A percentile compares a stretch with the other conserved stretches of the same genome.
Evolutionary conservation across 2,329 filamentous ascomycete genomes (phyloP).

Genomic region (Apiospora saccharicola): DNA sequence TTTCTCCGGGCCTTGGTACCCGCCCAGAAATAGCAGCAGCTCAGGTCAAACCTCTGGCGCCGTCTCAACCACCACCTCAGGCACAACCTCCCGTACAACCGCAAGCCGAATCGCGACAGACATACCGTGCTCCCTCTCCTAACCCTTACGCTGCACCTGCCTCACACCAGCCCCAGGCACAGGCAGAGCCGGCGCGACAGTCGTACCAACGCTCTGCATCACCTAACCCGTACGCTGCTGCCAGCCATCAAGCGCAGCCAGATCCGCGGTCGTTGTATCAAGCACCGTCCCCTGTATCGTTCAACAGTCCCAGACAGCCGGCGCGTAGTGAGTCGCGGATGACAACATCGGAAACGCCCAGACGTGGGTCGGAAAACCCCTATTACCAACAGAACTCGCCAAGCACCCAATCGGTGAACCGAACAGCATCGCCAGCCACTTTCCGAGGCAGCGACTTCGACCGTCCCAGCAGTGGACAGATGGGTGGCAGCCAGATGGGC

Average conservation of each 20-base stretch:
- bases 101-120: background rate
- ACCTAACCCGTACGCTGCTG: slow-evolving; percentile 29
- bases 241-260: slow-evolving; percentile 17
- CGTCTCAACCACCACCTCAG: slow-evolving; percentile 66
- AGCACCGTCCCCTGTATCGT: background rate
- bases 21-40: slow-evolving; percentile 1
- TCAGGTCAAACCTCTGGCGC: slow-evolving; percentile 1
- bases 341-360: slow-evolving; percentile 49
- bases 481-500: slow-evolving; percentile 48
- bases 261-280: slow-evolving; percentile 1
- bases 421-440: slow-evolving; percentile 57
- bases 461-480: slow-evolving; percentile 60
- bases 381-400: slow-evolving; percentile 62
- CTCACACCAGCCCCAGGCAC: background rate
- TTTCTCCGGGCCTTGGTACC: slow-evolving; percentile 56
- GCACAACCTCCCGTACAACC: slow-evolving; percentile 67
- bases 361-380: slow-evolving; percentile 56
- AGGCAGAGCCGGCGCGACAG: background rate
- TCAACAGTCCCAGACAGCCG: slow-evolving; percentile 31
- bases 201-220: slow-evolving; percentile 32
- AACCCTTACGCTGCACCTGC: slow-evolving; percentile 29
- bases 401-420: slow-evolving; percentile 47
- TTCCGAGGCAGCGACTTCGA: slow-evolving; percentile 52
- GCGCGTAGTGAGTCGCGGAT: slow-evolving; percentile 43
- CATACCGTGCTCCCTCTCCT: slow-evolving; percentile 30